Evolutionary conservation across 2,329 filamentous ascomycete species (phyloP).

Genomic region (Arthrobotrys sinensis): DNA sequence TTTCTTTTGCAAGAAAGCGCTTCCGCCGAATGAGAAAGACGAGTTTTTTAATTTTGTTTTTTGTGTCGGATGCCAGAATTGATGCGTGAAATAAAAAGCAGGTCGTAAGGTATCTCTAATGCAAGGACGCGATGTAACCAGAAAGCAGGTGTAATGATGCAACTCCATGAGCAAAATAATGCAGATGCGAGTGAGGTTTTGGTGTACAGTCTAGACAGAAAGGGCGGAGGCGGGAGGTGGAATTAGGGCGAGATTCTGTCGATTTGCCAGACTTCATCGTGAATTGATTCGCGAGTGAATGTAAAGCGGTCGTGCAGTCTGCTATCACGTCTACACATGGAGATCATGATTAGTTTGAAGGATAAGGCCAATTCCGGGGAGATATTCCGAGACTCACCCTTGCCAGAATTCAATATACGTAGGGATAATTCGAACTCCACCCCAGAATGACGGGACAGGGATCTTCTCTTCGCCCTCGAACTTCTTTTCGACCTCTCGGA

Average conservation of each 20-base stretch:
- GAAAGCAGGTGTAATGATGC: slow-evolving; percentile 58
- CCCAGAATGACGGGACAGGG: slow-evolving; percentile 94
- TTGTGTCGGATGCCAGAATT: slow-evolving; percentile 36
- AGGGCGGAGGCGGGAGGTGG: background rate
- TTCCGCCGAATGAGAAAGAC: slow-evolving; percentile 8
- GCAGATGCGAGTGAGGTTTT: slow-evolving; percentile 49
- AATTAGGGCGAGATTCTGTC: slow-evolving; percentile 80
- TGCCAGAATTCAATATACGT: slow-evolving; percentile 91
- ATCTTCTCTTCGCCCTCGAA: slow-evolving; percentile 85
- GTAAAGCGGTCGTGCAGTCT: slow-evolving; percentile 93
- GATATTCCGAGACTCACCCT: slow-evolving; percentile 60
- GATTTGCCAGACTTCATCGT: slow-evolving; percentile 75
- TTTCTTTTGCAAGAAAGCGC: slow-evolving; percentile 46
- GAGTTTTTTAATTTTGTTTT: slow-evolving; percentile 44
- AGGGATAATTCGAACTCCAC: slow-evolving; percentile 87
- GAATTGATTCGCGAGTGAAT: slow-evolving; percentile 77
- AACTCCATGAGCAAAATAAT: slow-evolving; percentile 54
- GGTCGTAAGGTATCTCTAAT: slow-evolving; percentile 61
- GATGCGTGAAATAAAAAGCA: slow-evolving; percentile 57
- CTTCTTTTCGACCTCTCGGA: slow-evolving; percentile 80
- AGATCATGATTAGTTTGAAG: slow-evolving; percentile 38
- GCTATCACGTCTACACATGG: slow-evolving; percentile 81
- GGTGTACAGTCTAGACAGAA: slow-evolving; percentile 53
- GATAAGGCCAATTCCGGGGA: slow-evolving; percentile 3
- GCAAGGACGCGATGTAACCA: slow-evolving; percentile 60